These are phyloP conservation scores for Lachancea waltii DNA, from an alignment of 805 yeast genomes.

Conservation along the genomic window DNA sequence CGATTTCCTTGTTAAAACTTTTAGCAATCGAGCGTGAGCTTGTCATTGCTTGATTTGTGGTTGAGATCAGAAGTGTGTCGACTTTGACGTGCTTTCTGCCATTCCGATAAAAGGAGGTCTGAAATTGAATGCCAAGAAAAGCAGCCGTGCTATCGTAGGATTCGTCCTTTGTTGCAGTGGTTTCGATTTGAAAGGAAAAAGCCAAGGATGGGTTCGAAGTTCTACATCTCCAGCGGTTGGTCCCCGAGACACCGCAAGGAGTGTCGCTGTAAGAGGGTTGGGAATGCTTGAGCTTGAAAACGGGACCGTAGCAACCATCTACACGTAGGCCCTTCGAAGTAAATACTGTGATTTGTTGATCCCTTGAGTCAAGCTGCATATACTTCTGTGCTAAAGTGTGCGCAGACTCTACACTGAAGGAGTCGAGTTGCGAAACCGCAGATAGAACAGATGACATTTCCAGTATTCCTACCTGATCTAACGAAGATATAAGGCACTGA, in stretches of 20 bases:
- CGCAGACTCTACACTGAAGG: slow-evolving; percentile 13
- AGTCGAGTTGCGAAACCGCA: slow-evolving; percentile 16
- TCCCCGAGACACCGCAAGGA: slow-evolving; percentile 12
- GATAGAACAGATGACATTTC: slow-evolving; percentile 16
- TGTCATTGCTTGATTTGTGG: slow-evolving; percentile 8
- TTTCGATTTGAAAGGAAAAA: slow-evolving; percentile 11
- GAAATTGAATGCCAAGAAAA: slow-evolving; percentile 11
- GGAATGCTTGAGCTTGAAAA: slow-evolving; percentile 3
- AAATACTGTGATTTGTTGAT: slow-evolving; percentile 4
- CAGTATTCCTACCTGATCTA: slow-evolving; percentile 20
- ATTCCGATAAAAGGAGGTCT: slow-evolving; percentile 5
- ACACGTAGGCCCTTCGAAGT: slow-evolving; percentile 7
- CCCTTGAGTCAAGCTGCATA: background rate
- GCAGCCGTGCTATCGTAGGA: slow-evolving; percentile 12
- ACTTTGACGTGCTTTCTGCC: slow-evolving; percentile 6
- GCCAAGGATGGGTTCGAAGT: slow-evolving; percentile 6
- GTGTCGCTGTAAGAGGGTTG: slow-evolving; percentile 13
- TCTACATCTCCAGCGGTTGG: slow-evolving; percentile 11
- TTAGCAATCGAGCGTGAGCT: slow-evolving; percentile 3
- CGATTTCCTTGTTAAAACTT: slow-evolving; percentile 6
- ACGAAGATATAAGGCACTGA: slow-evolving; percentile 13
- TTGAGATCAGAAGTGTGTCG: slow-evolving; percentile 10
- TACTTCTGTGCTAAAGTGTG: background rate
- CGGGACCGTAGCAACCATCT: slow-evolving; percentile 12
- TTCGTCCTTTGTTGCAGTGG: slow-evolving; percentile 10